Percentiles rank a stretch among this genome's conserved stretches.
Evolutionary conservation across 768 basidiomycete species (phyloP).

Genomic region (Lactifluus piperatus): DNA sequence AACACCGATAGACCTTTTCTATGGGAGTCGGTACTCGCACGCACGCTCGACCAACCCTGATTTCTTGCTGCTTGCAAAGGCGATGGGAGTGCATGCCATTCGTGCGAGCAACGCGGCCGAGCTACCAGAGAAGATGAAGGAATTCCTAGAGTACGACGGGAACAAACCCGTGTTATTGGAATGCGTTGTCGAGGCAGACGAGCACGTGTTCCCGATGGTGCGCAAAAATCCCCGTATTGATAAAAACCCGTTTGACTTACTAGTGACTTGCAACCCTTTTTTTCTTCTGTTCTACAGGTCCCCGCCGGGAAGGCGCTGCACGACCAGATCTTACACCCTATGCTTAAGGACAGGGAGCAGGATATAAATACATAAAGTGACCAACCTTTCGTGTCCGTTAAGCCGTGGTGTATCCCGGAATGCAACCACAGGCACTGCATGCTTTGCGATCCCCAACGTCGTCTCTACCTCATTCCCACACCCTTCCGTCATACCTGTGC

Average conservation of each 20-base stretch:
- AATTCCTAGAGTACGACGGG: slow-evolving; percentile 92
- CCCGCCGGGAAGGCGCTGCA: slow-evolving; percentile 92
- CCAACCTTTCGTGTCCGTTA: too few species aligned
- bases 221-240: slow-evolving; percentile 18
- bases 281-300: too few species aligned
- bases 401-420: too few species aligned
- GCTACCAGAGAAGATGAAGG: slow-evolving; percentile 93
- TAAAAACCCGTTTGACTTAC: slow-evolving; percentile 12
- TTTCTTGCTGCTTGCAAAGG: slow-evolving; percentile 79
- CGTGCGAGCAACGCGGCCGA: slow-evolving; percentile 63
- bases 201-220: slow-evolving; percentile 91
- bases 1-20: slow-evolving; percentile 71
- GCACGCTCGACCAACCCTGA: slow-evolving; percentile 94
- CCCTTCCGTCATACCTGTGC: too few species aligned
- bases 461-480: too few species aligned
- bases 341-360: slow-evolving; percentile 18
- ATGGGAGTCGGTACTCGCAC: slow-evolving; percentile 93
- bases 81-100: slow-evolving; percentile 92
- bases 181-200: slow-evolving; percentile 73
- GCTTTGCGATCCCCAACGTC: too few species aligned
- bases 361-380: neutral
- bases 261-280: slow-evolving; percentile 6
- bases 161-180: slow-evolving; percentile 86
- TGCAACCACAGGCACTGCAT: too few species aligned
- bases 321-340: slow-evolving; percentile 77